Evolutionary conservation across 2,329 filamentous ascomycete species (phyloP), one percentile per base, ranked within the genome.

Genomic region (Penicillium verrucosum): DNA sequence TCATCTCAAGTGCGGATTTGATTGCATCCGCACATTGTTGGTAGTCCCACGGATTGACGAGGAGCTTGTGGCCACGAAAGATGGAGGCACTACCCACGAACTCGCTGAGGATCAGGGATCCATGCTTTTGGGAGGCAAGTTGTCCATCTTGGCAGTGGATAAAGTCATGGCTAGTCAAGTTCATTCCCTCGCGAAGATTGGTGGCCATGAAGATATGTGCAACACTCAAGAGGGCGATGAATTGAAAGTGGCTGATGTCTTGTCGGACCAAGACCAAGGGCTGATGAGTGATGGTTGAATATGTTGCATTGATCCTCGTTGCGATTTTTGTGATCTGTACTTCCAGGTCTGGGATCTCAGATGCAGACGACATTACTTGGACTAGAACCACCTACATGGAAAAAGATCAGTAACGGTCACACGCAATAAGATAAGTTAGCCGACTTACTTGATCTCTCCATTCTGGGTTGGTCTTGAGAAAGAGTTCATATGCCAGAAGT

Each of bases 21-120:
- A 97, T 92, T 5, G 90, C 89, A 27, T 93, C 85, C 48, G 92
- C 90, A 66, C 90, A 94, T 70, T 90, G 85, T 41, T 87, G 85
- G 73, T 96, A 96, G 71, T 96, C 89, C 93, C 93, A 97, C 0
- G 93, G 93, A 68, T 97, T 97, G 67, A 97, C 88, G 0, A 89
- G 84, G 16, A 97, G 81, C 63, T 94, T 88, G 53, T 90, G 84
- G 32, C 87, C 85, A 16, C 84, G 84, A 67, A 97, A 95, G 2
- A 97, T 82, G 0, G 89, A 89, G 1, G 92, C 87, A 56, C 91
- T 96, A 18, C 93, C 93, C 1, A 92, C 96, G 69, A 97, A 97
- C 71, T 97, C 93, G 60, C 90, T 96, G 54, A 97, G 78, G 60
- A 97, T 96, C 32, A 97, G 81, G 1, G 92, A 92, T 2, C 90